These are phyloP conservation scores for Eucalyptus curtisii DNA, from an alignment of 345 rosid genomes.

Conservation along the genomic window DNA sequence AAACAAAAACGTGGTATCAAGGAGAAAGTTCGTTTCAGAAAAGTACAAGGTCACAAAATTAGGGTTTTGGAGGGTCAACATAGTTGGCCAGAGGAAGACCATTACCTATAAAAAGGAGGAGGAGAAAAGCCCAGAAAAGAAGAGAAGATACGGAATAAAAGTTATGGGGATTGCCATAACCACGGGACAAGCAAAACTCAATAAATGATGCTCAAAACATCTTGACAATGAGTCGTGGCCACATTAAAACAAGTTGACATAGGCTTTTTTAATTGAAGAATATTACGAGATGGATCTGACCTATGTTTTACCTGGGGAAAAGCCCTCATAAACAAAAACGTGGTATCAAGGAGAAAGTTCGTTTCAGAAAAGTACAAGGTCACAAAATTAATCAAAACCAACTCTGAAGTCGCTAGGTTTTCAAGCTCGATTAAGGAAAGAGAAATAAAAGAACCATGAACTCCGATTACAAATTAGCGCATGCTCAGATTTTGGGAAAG, in stretches of 20 bases:
- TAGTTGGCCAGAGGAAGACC: too few species aligned
- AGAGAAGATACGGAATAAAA: not conserved
- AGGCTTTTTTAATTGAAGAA: not conserved
- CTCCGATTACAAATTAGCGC: not conserved
- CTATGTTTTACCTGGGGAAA: not conserved
- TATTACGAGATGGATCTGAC: not conserved
- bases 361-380: not conserved
- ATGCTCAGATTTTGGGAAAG: not conserved
- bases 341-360: not conserved
- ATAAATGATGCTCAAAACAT: not conserved
- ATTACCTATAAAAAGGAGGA: not conserved
- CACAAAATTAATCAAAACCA: not conserved
- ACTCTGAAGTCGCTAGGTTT: not conserved
- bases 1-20: not conserved
- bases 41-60: not conserved
- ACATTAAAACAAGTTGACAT: not conserved
- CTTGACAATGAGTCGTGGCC: not conserved
- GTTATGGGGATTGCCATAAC: not conserved
- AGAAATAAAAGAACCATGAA: not conserved
- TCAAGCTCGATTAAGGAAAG: not conserved
- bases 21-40: not conserved
- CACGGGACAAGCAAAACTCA: not conserved
- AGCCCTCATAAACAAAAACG: not conserved
- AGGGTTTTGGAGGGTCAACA: too few species aligned
- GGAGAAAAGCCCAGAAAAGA: not conserved